Conservation (phyloP, 2,329 filamentous ascomycete genomes). For the Fusarium nematophilum region DNA sequence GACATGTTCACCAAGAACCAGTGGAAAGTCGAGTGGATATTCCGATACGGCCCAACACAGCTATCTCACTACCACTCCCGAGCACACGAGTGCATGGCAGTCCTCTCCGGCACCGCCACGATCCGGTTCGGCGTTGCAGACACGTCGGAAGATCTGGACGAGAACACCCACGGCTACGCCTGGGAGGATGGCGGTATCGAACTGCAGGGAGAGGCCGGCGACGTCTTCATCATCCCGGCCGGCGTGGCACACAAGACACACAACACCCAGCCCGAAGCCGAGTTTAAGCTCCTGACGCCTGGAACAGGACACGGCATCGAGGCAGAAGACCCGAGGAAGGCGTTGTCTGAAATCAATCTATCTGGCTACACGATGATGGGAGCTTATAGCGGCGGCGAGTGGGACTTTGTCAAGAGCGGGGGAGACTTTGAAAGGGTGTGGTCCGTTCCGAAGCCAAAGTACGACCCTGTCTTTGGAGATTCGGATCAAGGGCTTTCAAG, state of each 20-base stretch:
- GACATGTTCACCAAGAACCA: conserved; percentile 57
- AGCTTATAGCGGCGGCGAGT: conserved; percentile 54
- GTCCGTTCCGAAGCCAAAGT: conserved; percentile 32
- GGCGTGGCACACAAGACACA: conserved; percentile 67
- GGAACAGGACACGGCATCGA: conserved; percentile 54
- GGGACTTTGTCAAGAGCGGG: conserved; percentile 36
- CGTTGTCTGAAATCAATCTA: conserved; percentile 51
- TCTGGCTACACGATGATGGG: conserved; percentile 55
- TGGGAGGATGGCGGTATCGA: conserved; percentile 62
- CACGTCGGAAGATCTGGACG: conserved; percentile 51
- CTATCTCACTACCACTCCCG: conserved; percentile 67
- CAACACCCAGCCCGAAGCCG: conserved; percentile 51
- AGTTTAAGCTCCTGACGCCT: conserved; percentile 54
- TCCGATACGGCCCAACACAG: conserved; percentile 66
- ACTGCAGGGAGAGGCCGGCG: conserved; percentile 60
- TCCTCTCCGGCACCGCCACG: conserved; percentile 62
- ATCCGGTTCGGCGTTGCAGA: conserved; percentile 68
- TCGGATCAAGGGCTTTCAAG: conserved; percentile 10
- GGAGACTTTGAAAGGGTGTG: conserved; percentile 35
- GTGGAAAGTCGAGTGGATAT: conserved; percentile 68
- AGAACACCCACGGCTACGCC: conserved; percentile 51
- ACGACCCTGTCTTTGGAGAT: conserved; percentile 33
- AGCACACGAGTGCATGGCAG: conserved; percentile 68
- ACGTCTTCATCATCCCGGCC: conserved; percentile 69
- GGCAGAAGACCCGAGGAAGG: conserved; percentile 48